Evolutionary conservation across 2,329 filamentous ascomycete genomes (phyloP).

Genomic region (Pseudogymnoascus pannorum): DNA sequence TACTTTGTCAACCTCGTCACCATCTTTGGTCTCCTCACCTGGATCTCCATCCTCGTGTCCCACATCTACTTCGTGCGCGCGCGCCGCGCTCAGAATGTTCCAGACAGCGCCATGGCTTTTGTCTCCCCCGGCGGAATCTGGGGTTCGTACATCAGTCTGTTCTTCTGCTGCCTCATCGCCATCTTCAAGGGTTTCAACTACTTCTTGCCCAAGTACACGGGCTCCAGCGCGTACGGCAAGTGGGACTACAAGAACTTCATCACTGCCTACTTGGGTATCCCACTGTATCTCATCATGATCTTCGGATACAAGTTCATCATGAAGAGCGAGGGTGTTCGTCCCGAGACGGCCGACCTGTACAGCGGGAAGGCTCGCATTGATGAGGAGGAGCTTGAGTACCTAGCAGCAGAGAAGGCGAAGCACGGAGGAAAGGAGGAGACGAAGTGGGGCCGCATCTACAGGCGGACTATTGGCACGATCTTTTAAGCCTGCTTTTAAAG

Average conservation of each 20-base stretch:
- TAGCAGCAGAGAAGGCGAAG: conserved; percentile 17
- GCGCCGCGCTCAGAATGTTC: conserved; percentile 52
- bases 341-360: conserved; percentile 46
- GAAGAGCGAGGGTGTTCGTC: conserved; percentile 37
- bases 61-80: conserved; percentile 61
- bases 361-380: conserved; percentile 53
- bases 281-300: conserved; percentile 52
- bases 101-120: conserved; percentile 51
- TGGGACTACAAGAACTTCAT: conserved; percentile 61
- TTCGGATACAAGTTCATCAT: conserved; percentile 45
- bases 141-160: conserved; percentile 61
- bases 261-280: conserved; percentile 56
- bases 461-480: conserved; percentile 22
- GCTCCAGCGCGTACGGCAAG: conserved; percentile 33
- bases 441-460: conserved; percentile 20
- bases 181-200: conserved; percentile 78
- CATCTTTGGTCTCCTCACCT: conserved; percentile 28
- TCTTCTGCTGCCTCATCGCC: conserved; percentile 65
- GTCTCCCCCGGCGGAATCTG: conserved; percentile 63
- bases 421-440: conserved; percentile 19
- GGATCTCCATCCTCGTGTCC: conserved; percentile 45
- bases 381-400: conserved; percentile 44
- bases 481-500: conserved; percentile 15
- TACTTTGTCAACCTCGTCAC: conserved; percentile 65
- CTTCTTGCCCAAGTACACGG: conserved; percentile 44